Evolutionary conservation across 2,329 filamentous ascomycete species (phyloP).

Genomic region (Albophoma yamanashiensis): DNA sequence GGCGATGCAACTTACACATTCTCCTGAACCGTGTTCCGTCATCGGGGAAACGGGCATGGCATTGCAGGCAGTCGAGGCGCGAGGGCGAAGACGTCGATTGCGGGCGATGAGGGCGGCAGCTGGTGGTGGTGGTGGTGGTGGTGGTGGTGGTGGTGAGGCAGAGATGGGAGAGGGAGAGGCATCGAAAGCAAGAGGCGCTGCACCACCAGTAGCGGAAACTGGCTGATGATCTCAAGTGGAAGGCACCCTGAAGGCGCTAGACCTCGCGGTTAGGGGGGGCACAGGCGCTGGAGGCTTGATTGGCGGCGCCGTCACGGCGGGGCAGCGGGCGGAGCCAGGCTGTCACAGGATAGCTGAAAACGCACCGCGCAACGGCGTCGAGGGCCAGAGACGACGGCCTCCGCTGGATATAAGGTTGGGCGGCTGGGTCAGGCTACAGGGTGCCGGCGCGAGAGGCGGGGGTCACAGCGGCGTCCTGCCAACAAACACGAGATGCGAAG

Average conservation of each 20-base stretch:
- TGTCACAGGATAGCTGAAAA: background rate
- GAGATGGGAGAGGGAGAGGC: background rate
- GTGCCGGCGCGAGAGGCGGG: background rate
- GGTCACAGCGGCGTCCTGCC: background rate
- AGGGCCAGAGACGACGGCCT: background rate
- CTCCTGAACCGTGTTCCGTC: constrained; percentile 28
- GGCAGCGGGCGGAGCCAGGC: background rate
- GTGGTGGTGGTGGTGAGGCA: background rate
- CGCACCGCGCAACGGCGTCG: background rate
- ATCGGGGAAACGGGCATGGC: constrained; percentile 20
- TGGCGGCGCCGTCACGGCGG: constrained; percentile 1
- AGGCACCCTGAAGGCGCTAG: background rate
- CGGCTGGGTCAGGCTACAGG: background rate
- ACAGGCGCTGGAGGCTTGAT: constrained; percentile 2
- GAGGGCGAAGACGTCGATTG: background rate
- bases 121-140: background rate
- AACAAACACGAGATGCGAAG: background rate
- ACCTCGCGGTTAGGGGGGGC: background rate
- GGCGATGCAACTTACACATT: constrained; percentile 26
- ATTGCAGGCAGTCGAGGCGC: constrained; percentile 15
- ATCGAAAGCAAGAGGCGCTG: background rate
- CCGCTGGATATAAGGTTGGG: background rate
- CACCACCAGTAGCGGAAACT: background rate
- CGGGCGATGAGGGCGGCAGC: background rate
- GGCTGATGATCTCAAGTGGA: background rate